Evolutionary conservation across 768 basidiomycete species (phyloP).

Genomic region (Termitomyces sp.): DNA sequence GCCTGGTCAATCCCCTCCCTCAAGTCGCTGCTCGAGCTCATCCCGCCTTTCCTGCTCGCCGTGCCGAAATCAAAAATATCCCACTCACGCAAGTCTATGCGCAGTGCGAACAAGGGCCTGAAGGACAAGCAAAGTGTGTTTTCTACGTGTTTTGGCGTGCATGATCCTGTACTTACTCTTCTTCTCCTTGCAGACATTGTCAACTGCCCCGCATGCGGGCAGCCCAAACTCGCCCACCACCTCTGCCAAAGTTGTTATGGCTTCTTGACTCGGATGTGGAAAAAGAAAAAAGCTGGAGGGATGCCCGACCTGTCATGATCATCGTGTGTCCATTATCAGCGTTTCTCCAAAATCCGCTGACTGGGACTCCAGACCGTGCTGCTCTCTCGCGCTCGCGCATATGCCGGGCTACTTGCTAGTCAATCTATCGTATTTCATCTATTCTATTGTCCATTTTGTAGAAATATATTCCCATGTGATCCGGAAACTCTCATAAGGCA

Average conservation of each 20-base stretch:
- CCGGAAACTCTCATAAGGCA: slow-evolving; percentile 3
- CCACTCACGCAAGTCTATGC: slow-evolving; percentile 93
- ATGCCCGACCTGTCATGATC: slow-evolving; percentile 35
- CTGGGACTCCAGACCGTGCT: neutral
- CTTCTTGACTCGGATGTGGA: slow-evolving; percentile 61
- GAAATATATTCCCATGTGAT: slow-evolving; percentile 12
- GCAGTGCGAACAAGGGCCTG: slow-evolving; percentile 88
- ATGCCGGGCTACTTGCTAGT: neutral
- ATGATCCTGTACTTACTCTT: neutral
- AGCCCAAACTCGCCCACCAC: slow-evolving; percentile 84
- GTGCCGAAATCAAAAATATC: slow-evolving; percentile 94
- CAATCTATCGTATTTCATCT: neutral
- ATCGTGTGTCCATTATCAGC: neutral
- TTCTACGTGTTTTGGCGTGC: neutral
- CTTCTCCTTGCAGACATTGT: slow-evolving; percentile 62
- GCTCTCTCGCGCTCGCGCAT: neutral
- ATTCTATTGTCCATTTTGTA: slow-evolving; percentile 2
- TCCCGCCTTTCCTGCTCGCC: slow-evolving; percentile 85
- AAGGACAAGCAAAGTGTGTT: slow-evolving; percentile 86
- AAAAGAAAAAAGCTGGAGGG: slow-evolving; percentile 31
- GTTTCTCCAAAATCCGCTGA: neutral
- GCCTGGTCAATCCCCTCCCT: slow-evolving; percentile 34
- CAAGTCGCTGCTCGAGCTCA: slow-evolving; percentile 54
- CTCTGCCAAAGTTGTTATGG: slow-evolving; percentile 80
- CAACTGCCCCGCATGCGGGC: slow-evolving; percentile 85